Conservation (phyloP, 2,329 filamentous ascomycete species). For the Davidsoniella virescens region DNA sequence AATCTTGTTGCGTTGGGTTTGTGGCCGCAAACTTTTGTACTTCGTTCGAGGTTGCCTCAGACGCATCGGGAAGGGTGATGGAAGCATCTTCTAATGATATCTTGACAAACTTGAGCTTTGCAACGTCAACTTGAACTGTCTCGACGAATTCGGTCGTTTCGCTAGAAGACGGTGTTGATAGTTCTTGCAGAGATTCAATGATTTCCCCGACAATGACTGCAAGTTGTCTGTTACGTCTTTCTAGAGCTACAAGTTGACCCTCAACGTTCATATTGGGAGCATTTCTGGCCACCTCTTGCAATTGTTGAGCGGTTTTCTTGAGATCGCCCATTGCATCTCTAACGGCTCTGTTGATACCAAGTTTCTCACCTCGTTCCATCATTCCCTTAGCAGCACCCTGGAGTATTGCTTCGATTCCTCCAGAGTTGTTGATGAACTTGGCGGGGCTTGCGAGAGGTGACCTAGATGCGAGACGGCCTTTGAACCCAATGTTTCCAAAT, state of each 20-base stretch:
- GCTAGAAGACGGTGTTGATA: conserved; percentile 34
- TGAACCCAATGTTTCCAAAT: conserved; percentile 23
- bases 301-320: conserved; percentile 49
- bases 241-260: conserved; percentile 26
- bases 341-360: conserved; percentile 66
- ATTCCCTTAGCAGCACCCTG: conserved; percentile 64
- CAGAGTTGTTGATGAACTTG: conserved; percentile 37
- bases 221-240: conserved; percentile 49
- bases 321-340: conserved; percentile 71
- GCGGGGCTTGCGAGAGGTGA: conserved; percentile 32
- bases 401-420: conserved; percentile 51
- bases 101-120: conserved; percentile 50
- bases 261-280: conserved; percentile 13
- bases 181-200: conserved; percentile 43
- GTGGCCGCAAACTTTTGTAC: too few relatives aligned
- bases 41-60: neutral
- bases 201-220: conserved; percentile 53
- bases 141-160: conserved; percentile 35
- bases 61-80: conserved; percentile 13
- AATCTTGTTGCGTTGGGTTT: too few relatives aligned
- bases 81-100: conserved; percentile 43
- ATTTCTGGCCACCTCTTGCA: conserved; percentile 13
- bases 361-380: conserved; percentile 54
- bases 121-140: conserved; percentile 39
- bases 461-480: conserved; percentile 16